Conservation (phyloP, 2,329 filamentous ascomycete genomes). For the Cladorrhinum sp. region DNA sequence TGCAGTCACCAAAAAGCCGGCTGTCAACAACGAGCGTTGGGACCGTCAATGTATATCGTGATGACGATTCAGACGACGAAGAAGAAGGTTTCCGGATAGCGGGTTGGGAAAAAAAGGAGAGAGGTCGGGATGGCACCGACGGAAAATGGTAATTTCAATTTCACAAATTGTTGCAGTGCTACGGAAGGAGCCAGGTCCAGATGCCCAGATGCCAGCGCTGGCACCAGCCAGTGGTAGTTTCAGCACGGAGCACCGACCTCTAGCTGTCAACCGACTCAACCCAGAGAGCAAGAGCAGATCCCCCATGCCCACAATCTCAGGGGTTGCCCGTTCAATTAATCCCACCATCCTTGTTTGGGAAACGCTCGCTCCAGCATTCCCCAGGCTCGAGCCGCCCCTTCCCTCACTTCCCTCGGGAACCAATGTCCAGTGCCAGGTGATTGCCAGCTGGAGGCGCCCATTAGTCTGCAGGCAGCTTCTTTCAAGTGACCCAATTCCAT, state of each 20-base stretch:
- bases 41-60: conserved; percentile 7
- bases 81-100: conserved; percentile 22
- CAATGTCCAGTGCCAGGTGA: background rate
- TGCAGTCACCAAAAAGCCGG: conserved; percentile 24
- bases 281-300: conserved; percentile 1
- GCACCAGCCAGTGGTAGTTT: conserved; percentile 2
- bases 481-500: background rate
- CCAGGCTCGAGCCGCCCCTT: conserved; percentile 4
- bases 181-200: conserved; percentile 20
- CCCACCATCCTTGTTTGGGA: background rate
- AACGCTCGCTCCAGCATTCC: conserved; percentile 6
- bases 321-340: conserved; percentile 6
- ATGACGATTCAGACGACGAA: conserved; percentile 17
- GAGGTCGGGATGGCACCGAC: conserved; percentile 23
- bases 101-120: conserved; percentile 28
- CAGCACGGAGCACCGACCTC: conserved; percentile 7
- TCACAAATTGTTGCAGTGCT: conserved; percentile 39
- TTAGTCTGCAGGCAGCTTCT: background rate
- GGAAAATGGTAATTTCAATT: conserved; percentile 41
- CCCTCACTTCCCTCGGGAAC: background rate
- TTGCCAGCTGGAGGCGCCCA: background rate
- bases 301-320: conserved; percentile 8
- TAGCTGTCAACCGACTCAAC: conserved; percentile 9
- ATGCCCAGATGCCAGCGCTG: conserved; percentile 12
- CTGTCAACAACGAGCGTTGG: conserved; percentile 13